Evolutionary conservation across 495 filamentous ascomycete genomes (phyloP), one percentile per base, ranked within the genome.

Genomic region (Podospora appendiculata): DNA sequence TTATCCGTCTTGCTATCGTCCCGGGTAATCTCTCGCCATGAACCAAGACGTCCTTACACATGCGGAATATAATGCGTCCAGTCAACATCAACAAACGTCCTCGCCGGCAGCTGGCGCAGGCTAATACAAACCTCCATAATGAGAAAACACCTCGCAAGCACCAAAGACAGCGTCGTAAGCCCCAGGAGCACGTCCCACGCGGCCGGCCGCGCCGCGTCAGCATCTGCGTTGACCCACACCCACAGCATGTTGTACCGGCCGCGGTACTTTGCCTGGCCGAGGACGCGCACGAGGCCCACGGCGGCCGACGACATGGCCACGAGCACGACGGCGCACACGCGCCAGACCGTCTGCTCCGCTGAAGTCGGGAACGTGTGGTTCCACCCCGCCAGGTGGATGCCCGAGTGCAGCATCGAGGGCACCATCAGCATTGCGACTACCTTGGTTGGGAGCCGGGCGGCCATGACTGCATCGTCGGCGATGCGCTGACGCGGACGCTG

Each of bases 171-270:
- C 17, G 38, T 38, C 19, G 38, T 53, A 39, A 19, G 5, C 11
- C 25, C 19, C 17, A 51, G 18, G 1, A 51, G 1, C 4, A 43
- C 33, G 13, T 51, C 49, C 40, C 39, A 32, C 14, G 13, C 25
- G 25, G 25, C 2, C 25, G 25, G 13, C 16, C 8, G 10, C 39
- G 1, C 36, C n/a, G 25, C 25, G 38, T 35, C 14, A 2, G 49
- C 40, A 19, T 51, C 35, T 17, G 25, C 36, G 42, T 55, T 51
- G 12, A 47, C 57, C 57, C 57, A 59, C 8, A 56, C 53, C 51
- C 57, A 53, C 14, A 56, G 14, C 42, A 56, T 18, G 40, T 39
- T 59, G 14, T 45, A 54, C 41, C 32, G 48, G 10, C 45, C 42
- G 16, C 45, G 16, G 17, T 33, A 51, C 12, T 18, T 40, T 6